Evolutionary conservation across 2,329 filamentous ascomycete species (phyloP), one percentile per base, ranked within the genome.

Genomic region (Colletotrichum sp.): DNA sequence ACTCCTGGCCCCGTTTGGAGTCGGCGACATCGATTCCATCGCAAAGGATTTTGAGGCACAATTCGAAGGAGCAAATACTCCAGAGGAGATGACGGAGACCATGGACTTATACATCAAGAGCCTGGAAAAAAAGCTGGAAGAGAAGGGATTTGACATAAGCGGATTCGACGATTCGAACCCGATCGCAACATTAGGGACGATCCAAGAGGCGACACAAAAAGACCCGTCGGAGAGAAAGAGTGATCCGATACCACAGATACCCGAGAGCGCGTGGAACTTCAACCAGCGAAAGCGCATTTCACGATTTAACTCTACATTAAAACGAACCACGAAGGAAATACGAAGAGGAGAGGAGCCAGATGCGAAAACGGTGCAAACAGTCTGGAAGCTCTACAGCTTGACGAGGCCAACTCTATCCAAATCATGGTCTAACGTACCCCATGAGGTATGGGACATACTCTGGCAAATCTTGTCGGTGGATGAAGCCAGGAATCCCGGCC

Each of bases 391-490:
- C 13, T 91, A 91, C 77, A 84, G 85, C 61, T 81, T 83, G 0
- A 86, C 87, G 4, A 83, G 88, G 13, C 81, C 82, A 16, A 79
- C 82, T 8, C 81, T 92, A 55, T 81, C 85, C 2, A 82, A 82
- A 24, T 80, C 83, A 12, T 88, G 91, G 83, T 81, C 86, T 43
- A 86, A 86, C 34, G 87, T 95, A n/a, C 89, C 93, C 1, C 79
- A 85, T 12, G 86, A 89, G 18, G 87, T 90, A 6, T 93, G 93
- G 90, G 83, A 89, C n/a, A 80, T 91, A 3, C 81, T 96, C 11
- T 96, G 93, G 93, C 84, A 87, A 34, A 82, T 90, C 3, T 84
- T 93, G 57, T 90, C 91, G 2, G 86, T 87, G 58, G 84, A 88
- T 9, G 86, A 89, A 55, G 80, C 83, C 12, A 75, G 84, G 38